Base-by-base conservation (phyloP, 495 filamentous ascomycete species). In the Hypoxylon perforatum region DNA sequence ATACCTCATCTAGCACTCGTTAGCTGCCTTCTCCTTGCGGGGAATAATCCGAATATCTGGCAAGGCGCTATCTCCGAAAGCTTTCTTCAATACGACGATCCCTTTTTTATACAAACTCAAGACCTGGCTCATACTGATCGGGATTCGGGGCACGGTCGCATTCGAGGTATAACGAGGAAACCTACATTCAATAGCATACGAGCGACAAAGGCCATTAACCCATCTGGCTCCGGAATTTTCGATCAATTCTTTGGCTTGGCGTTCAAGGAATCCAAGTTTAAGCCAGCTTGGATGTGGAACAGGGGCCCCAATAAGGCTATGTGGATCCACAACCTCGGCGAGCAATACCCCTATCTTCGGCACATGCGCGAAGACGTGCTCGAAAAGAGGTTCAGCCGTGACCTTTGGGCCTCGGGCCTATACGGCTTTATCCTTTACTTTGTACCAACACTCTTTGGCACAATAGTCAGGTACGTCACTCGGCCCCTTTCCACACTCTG, bases 1-100 rank as follows among this genome's bases (percentile, higher is more conserved):
- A 69, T 76, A 25, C 72, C 74, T 9, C 72, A 75, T 42, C 48
- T 76, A 15, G 51, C 72, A 4, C 71, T 76, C 12, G 57, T 76
- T 11, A 71, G 70, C 12, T 65, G 67, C 0, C 67, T 75, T 18
- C 70, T 75, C 15, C 68, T 75, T 12, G 72, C 74, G 3, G 73
- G 70, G 10, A 76, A 75, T 36, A 73, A 76, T 46, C 71, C 73
- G 6, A 67, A 68, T 45, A 72, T 62, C 4, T 50, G 47, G 47
- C 23, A 50, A 50, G 19, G 11, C 14, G 28, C 47, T n/a, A 17
- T 25, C 23, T 21, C 47, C 14, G 23, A 50, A 50, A 50, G 14
- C 23, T 18, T 45, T 1, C 41, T 45, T 15, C 5, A 15, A 1
- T 3, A 17, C 25, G 25, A 28, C 25, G 7, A 28, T 28, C 25